These are phyloP conservation scores for Zea mays DNA, from an alignment of 176 grass and related monocot genomes.

Conservation along the genomic window DNA sequence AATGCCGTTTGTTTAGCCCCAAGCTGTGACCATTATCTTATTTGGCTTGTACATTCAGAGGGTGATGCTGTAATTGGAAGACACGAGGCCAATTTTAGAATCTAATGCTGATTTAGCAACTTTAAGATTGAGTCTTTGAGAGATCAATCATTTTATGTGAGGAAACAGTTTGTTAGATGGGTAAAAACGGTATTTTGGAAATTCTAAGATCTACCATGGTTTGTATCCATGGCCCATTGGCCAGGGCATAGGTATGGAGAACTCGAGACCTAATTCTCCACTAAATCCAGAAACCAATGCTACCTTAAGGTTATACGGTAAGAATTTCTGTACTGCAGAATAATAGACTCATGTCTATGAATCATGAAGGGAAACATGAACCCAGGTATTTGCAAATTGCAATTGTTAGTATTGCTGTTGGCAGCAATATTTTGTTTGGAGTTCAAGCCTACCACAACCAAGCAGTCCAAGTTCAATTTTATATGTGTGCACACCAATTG, in stretches of 20 bases:
- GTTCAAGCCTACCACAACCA: background rate
- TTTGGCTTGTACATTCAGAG: background rate
- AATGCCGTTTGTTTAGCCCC: background rate
- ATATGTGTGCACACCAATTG: background rate
- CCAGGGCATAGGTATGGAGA: background rate
- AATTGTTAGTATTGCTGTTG: background rate
- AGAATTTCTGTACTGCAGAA: background rate
- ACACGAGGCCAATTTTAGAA: slow-evolving; percentile 16
- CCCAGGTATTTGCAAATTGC: background rate
- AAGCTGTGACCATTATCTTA: background rate
- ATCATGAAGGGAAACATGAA: background rate
- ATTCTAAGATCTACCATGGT: background rate
- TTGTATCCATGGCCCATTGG: background rate
- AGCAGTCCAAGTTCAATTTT: background rate
- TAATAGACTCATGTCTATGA: background rate
- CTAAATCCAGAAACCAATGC: background rate
- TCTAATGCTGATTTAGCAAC: background rate
- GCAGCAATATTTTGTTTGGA: background rate
- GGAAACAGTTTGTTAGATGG: background rate
- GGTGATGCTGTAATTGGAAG: slow-evolving; percentile 15
- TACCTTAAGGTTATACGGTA: background rate
- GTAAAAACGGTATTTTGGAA: background rate
- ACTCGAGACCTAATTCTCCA: background rate
- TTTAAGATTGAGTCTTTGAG: background rate
- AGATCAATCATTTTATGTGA: slow-evolving; percentile 7